A percentile compares a stretch with the other conserved stretches of the same genome.
Conservation (phyloP, 2,329 filamentous ascomycete species). For the Thielaviopsis cerberus region DNA sequence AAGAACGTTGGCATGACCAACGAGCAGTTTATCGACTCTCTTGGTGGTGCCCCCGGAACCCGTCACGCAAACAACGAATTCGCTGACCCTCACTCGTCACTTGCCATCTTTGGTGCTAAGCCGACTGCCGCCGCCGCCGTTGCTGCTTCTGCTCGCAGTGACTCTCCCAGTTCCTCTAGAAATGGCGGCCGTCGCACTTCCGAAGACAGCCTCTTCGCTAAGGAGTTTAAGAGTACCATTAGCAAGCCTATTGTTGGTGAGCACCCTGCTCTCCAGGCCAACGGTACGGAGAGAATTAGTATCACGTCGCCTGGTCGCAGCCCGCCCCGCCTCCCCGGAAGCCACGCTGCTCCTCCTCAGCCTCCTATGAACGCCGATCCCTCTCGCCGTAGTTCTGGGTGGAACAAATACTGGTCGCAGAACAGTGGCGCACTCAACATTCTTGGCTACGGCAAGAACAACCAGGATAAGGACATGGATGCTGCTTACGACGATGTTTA, state of each 20-base stretch:
- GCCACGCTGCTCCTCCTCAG: slow-evolving; percentile 2
- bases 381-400: slow-evolving; percentile 48
- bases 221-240: slow-evolving; percentile 43
- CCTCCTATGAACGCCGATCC: slow-evolving; percentile 18
- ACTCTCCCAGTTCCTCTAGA: slow-evolving; percentile 22
- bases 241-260: slow-evolving; percentile 38
- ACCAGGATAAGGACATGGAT: slow-evolving; percentile 29
- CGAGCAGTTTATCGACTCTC: slow-evolving; percentile 11
- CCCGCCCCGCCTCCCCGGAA: slow-evolving; percentile 7
- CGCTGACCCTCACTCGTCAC: slow-evolving; percentile 2
- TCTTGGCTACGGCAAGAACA: slow-evolving; percentile 37
- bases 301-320: slow-evolving; percentile 9
- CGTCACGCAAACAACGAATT: slow-evolving; percentile 22
- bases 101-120: slow-evolving; percentile 11
- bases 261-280: not conserved
- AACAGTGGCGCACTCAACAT: slow-evolving; percentile 48
- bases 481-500: slow-evolving; percentile 33
- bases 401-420: slow-evolving; percentile 62
- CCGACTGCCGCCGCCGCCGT: not conserved
- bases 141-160: not conserved
- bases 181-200: slow-evolving; percentile 33
- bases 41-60: slow-evolving; percentile 4
- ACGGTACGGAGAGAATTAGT: slow-evolving; percentile 4
- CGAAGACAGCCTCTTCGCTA: slow-evolving; percentile 37
- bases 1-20: slow-evolving; percentile 11